These are phyloP conservation scores for Wickerhamiella bombiphila DNA, from an alignment of 805 yeast genomes.

Conservation along the genomic window DNA sequence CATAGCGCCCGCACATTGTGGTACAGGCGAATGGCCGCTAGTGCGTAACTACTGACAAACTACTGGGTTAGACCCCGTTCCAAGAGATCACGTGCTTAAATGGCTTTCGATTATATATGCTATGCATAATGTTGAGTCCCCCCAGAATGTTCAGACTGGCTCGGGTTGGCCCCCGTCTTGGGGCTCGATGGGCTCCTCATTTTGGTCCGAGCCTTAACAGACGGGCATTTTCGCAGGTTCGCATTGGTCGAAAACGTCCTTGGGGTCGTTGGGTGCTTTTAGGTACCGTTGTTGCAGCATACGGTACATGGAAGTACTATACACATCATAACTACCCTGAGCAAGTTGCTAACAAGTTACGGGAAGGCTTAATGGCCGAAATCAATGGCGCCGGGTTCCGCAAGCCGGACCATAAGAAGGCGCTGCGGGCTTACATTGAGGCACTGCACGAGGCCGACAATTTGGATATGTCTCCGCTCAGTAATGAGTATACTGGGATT, in stretches of 20 bases:
- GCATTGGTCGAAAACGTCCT: neutral
- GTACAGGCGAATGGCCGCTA: too few relatives aligned
- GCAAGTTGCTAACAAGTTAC: conserved; percentile 52
- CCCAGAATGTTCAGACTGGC: neutral
- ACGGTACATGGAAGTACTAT: conserved; percentile 17
- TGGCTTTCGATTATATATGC: neutral
- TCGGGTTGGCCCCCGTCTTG: too few relatives aligned
- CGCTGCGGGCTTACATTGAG: conserved; percentile 56
- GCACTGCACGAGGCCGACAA: conserved; percentile 53
- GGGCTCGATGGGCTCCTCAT: too few relatives aligned
- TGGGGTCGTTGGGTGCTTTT: conserved; percentile 1
- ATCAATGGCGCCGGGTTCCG: conserved; percentile 41
- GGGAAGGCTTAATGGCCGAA: conserved; percentile 77
- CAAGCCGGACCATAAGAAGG: conserved; percentile 43
- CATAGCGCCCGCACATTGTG: conserved; percentile 17
- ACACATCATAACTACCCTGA: conserved; percentile 32
- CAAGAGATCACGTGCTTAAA: neutral
- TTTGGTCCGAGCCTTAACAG: too few relatives aligned
- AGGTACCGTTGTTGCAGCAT: conserved; percentile 9
- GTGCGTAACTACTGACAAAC: too few relatives aligned
- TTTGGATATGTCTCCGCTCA: conserved; percentile 38
- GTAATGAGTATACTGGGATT: conserved; percentile 80
- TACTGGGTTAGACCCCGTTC: neutral
- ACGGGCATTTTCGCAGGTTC: neutral
- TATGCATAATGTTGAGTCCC: neutral